Percentiles rank a stretch among this genome's conserved stretches.
phyloP scores from a whole-genome alignment of 2,329 filamentous ascomycete species.

The Aspergillus bombycis region DNA sequence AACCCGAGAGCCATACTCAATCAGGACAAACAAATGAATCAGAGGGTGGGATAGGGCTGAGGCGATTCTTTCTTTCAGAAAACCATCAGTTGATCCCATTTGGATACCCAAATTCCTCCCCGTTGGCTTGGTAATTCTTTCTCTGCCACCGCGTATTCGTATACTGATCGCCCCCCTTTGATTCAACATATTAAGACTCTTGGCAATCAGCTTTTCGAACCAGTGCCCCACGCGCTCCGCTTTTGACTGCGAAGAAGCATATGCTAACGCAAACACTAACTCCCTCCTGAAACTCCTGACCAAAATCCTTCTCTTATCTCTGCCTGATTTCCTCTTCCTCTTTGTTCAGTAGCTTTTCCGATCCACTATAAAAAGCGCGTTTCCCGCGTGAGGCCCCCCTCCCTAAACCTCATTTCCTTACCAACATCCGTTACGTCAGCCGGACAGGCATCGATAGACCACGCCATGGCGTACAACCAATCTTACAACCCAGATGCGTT shows the following conservation, averaged over 20 bases:
- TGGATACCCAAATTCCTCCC: not conserved
- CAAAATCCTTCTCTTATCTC: slow-evolving; percentile 1
- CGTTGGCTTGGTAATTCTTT: not conserved
- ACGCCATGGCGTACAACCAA: slow-evolving; percentile 86
- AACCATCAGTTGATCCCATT: not conserved
- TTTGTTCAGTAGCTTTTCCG: slow-evolving; percentile 1
- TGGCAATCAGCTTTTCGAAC: slow-evolving; percentile 3
- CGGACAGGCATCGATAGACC: slow-evolving; percentile 4
- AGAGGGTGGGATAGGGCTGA: slow-evolving; percentile 2
- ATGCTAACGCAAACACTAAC: slow-evolving; percentile 1
- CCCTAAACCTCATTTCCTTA: not conserved
- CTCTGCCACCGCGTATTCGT: not conserved
- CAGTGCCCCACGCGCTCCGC: slow-evolving; percentile 5
- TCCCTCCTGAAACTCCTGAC: slow-evolving; percentile 9
- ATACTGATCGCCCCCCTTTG: not conserved
- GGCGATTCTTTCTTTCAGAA: not conserved
- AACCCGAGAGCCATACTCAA: slow-evolving; percentile 4
- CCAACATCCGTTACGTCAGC: slow-evolving; percentile 30
- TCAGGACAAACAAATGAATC: slow-evolving; percentile 5
- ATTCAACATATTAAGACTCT: slow-evolving; percentile 1
- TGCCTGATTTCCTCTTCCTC: not conserved
- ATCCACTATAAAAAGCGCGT: slow-evolving; percentile 7
- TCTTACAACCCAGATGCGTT: slow-evolving; percentile 93
- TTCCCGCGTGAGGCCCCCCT: not conserved
- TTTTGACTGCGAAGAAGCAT: slow-evolving; percentile 4